These are phyloP conservation scores for Sporothrix brasiliensis DNA, from an alignment of 2,329 filamentous ascomycete species.

Conservation along the genomic window DNA sequence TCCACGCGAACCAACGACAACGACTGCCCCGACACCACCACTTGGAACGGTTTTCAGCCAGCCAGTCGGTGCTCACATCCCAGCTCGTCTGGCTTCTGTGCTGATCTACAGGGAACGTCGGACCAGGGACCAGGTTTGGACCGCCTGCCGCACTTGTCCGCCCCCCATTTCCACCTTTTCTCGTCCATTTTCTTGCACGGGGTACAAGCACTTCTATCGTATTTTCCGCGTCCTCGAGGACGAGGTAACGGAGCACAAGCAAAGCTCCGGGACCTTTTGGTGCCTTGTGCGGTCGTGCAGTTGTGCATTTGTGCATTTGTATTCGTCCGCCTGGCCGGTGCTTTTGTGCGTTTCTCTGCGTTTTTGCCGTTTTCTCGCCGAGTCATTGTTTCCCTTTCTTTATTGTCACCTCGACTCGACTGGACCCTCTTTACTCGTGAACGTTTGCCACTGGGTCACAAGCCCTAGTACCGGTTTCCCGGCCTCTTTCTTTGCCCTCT, in stretches of 20 bases:
- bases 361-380: conserved; percentile 4
- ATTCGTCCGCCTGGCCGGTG: too few species aligned
- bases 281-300: not conserved
- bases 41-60: not conserved
- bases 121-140: conserved; percentile 10
- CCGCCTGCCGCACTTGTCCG: not conserved
- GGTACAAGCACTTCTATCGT: not conserved
- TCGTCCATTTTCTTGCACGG: not conserved
- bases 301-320: not conserved
- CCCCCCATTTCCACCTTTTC: conserved; percentile 9
- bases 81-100: not conserved
- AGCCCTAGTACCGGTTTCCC: not conserved
- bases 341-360: not conserved
- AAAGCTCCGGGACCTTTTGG: not conserved
- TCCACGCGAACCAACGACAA: not conserved
- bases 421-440: conserved; percentile 18
- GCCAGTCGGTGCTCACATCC: not conserved
- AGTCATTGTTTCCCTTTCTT: not conserved
- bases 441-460: conserved; percentile 19
- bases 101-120: conserved; percentile 19
- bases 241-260: not conserved
- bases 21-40: not conserved
- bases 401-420: not conserved
- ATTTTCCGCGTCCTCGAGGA: conserved; percentile 2
- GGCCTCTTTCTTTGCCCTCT: not conserved